These are phyloP conservation scores for Rhynchosporium graminicola DNA, from an alignment of 2,329 filamentous ascomycete genomes.

Conservation along the genomic window DNA sequence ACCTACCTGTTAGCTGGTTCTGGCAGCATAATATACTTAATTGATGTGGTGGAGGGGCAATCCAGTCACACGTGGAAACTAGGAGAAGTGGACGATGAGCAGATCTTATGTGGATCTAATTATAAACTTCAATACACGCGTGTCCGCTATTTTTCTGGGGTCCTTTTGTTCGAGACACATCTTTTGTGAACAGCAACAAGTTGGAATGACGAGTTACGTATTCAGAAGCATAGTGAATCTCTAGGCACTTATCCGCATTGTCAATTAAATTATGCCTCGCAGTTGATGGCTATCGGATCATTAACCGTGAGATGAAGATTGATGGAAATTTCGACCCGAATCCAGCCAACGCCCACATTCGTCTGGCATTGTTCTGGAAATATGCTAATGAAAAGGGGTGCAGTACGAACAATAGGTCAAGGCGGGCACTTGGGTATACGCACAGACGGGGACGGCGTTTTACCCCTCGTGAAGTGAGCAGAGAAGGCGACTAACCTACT, in stretches of 20 bases:
- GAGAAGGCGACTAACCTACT: slow-evolving; percentile 1
- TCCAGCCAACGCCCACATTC: slow-evolving; percentile 7
- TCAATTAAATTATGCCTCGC: background rate
- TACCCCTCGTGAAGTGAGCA: slow-evolving; percentile 6
- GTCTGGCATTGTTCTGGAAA: background rate
- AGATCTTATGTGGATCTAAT: slow-evolving; percentile 7
- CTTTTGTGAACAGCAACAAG: background rate
- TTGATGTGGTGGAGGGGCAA: no score
- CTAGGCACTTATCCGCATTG: background rate
- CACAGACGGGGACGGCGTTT: slow-evolving; percentile 10
- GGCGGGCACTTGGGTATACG: background rate
- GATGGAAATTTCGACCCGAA: background rate
- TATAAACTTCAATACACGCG: background rate
- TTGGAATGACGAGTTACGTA: background rate
- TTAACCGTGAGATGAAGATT: background rate
- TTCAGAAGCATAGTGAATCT: background rate
- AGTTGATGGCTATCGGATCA: slow-evolving; percentile 3
- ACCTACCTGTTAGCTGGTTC: no score
- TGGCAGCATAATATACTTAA: no score
- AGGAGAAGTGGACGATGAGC: background rate
- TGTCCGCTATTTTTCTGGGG: background rate
- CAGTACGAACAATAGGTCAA: slow-evolving; percentile 4
- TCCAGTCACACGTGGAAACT: background rate
- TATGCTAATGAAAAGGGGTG: slow-evolving; percentile 1
- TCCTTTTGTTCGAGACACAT: background rate